A percentile compares a stretch with the other conserved stretches of the same genome.
Evolutionary conservation across 1,284 basidiomycete genomes (phyloP).

Genomic region (Leccinum fallax): DNA sequence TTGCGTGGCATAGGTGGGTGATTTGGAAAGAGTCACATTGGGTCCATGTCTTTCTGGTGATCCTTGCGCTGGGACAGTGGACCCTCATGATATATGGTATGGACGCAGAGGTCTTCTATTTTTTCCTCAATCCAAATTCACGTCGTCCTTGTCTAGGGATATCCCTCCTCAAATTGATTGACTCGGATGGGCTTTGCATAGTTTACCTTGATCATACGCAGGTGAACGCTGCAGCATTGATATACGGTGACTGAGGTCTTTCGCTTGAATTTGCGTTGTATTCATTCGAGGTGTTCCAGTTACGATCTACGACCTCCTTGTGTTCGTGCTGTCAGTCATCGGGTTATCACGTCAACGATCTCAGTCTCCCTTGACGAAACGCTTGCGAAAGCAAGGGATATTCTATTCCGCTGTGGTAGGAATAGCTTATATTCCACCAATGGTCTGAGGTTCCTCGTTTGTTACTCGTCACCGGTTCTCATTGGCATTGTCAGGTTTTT

Average conservation of each 20-base stretch:
- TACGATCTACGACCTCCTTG: constrained; percentile 16
- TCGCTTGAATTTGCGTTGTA: background rate
- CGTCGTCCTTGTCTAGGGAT: constrained; percentile 7
- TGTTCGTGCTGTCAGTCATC: constrained; percentile 20
- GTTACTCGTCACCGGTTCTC: background rate
- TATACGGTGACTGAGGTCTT: constrained; percentile 17
- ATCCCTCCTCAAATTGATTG: background rate
- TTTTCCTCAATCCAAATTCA: background rate
- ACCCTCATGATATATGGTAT: constrained; percentile 15
- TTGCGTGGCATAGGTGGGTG: constrained; percentile 20
- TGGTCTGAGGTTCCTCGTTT: constrained; percentile 7
- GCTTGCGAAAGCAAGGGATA: constrained; percentile 21
- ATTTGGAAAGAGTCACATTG: constrained; percentile 23
- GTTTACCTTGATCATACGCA: background rate
- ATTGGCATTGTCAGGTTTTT: constrained; percentile 8
- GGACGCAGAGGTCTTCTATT: background rate
- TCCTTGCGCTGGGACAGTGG: constrained; percentile 22
- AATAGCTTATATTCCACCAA: constrained; percentile 10
- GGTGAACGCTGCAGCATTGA: background rate
- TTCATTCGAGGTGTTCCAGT: constrained; percentile 11
- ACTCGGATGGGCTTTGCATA: background rate
- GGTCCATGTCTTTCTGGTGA: constrained; percentile 12
- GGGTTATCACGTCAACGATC: constrained; percentile 13
- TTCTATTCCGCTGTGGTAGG: constrained; percentile 19
- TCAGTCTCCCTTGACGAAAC: constrained; percentile 18